A percentile compares a stretch with the other conserved stretches of the same genome.
Evolutionary conservation across 129 eudicot species (phyloP).

Genomic region (Arctium minus): DNA sequence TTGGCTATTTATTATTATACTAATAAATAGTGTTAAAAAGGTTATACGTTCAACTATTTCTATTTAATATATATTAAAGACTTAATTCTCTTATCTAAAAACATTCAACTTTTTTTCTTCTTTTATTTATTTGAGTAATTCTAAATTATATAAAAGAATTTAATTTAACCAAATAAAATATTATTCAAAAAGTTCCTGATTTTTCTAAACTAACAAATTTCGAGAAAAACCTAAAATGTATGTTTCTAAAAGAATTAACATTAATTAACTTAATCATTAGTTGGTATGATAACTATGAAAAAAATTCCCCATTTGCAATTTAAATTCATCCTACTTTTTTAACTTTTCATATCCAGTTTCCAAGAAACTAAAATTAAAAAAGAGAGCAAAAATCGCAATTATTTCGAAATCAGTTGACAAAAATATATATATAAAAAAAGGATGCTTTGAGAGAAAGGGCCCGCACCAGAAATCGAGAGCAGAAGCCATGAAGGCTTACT

Average conservation of each 20-base stretch:
- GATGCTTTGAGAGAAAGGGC: not conserved
- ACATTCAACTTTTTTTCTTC: not conserved
- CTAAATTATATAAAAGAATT: not conserved
- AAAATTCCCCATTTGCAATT: not conserved
- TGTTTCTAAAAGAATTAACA: not conserved
- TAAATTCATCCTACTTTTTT: not conserved
- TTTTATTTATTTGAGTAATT: not conserved
- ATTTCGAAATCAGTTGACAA: not conserved
- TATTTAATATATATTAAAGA: too few species aligned
- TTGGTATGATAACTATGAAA: not conserved
- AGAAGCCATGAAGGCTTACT: constrained; percentile 40
- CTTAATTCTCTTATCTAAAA: not conserved
- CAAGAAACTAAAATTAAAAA: constrained; percentile 2
- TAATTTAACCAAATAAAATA: not conserved
- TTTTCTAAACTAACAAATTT: too few species aligned
- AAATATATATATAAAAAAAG: too few species aligned
- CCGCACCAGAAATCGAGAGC: constrained; percentile 33
- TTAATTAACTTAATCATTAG: constrained; percentile 9
- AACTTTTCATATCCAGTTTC: constrained; percentile 18
- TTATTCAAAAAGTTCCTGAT: not conserved
- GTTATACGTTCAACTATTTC: too few species aligned
- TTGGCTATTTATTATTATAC: not conserved
- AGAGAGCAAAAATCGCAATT: not conserved
- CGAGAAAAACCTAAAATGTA: too few species aligned
- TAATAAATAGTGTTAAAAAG: too few species aligned